phyloP scores from a whole-genome alignment of 768 basidiomycete genomes.

The Psilocybe sp. region DNA sequence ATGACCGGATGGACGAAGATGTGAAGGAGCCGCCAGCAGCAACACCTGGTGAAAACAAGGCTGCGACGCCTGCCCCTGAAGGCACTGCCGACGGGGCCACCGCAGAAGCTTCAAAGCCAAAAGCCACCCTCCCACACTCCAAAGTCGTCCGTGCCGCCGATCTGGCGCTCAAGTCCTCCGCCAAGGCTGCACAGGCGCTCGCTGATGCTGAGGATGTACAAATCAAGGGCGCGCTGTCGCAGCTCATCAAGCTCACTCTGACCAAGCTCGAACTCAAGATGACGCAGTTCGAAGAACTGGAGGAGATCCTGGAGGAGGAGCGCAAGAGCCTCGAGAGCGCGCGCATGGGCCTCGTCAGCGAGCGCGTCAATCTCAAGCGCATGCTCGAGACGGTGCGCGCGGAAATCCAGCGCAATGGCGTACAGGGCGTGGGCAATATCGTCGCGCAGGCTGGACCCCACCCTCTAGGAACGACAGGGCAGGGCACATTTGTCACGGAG shows the following conservation, averaged over 20 bases:
- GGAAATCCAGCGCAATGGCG: conserved; percentile 61
- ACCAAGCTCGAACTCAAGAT: conserved; percentile 95
- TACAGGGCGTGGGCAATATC: conserved; percentile 19
- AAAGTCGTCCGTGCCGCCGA: conserved; percentile 80
- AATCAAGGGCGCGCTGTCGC: conserved; percentile 75
- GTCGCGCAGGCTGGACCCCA: conserved; percentile 26
- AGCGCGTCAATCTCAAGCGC: conserved; percentile 69
- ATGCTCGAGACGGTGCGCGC: conserved; percentile 64
- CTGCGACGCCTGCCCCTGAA: conserved; percentile 33
- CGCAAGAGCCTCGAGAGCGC: conserved; percentile 81
- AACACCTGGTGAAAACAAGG: conserved; percentile 14
- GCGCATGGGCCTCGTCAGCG: conserved; percentile 74
- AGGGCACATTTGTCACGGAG: conserved; percentile 56
- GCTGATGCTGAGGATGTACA: conserved; percentile 81
- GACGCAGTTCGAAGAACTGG: conserved; percentile 91
- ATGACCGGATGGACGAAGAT: conserved; percentile 50
- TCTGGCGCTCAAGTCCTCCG: conserved; percentile 86
- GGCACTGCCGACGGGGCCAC: conserved; percentile 13
- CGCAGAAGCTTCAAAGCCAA: conserved; percentile 20
- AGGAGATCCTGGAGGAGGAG: conserved; percentile 90
- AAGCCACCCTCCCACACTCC: conserved; percentile 58
- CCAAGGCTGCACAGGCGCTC: conserved; percentile 77
- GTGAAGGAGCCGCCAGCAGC: conserved; percentile 17
- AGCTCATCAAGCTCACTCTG: conserved; percentile 79
- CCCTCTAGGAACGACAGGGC: conserved; percentile 54